Percentiles rank a stretch among this genome's conserved stretches.
Conservation (phyloP, 129 eudicot species). For the Lactuca sativa region DNA sequence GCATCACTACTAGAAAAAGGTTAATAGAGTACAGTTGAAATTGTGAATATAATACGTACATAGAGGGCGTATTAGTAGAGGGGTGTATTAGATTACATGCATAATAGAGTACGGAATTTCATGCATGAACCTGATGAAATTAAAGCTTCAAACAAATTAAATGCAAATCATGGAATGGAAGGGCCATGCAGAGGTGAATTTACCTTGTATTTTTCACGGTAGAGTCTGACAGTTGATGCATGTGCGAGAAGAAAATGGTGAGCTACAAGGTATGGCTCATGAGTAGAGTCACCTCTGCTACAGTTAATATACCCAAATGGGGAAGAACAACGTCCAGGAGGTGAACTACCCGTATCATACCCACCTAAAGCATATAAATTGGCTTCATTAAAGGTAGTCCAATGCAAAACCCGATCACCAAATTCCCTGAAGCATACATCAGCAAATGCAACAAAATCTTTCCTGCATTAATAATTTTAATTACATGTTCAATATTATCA, state of each 20-base stretch:
- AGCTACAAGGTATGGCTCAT: constrained; percentile 55
- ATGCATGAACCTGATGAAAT: no score
- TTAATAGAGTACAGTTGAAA: no score
- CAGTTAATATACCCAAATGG: constrained; percentile 41
- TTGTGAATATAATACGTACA: no score
- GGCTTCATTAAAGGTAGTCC: constrained; percentile 77
- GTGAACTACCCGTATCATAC: constrained; percentile 44
- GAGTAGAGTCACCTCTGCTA: constrained; percentile 46
- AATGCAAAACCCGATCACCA: constrained; percentile 70
- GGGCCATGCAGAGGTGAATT: no score
- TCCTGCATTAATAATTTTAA: constrained; percentile 36
- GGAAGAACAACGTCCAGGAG: constrained; percentile 57
- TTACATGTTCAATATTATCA: background rate
- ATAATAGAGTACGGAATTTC: no score
- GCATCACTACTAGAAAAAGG: no score
- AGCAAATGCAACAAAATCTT: constrained; percentile 50
- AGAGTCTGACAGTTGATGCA: constrained; percentile 54
- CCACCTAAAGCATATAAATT: constrained; percentile 44
- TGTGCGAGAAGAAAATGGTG: constrained; percentile 74
- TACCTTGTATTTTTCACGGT: constrained; percentile 66
- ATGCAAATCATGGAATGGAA: no score
- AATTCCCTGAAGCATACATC: constrained; percentile 76
- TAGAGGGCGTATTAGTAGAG: no score
- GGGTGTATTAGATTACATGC: no score
- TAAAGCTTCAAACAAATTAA: no score